Evolutionary conservation across 352 stramenopile species (phyloP).

Genomic region (Pythium guiyangense): DNA sequence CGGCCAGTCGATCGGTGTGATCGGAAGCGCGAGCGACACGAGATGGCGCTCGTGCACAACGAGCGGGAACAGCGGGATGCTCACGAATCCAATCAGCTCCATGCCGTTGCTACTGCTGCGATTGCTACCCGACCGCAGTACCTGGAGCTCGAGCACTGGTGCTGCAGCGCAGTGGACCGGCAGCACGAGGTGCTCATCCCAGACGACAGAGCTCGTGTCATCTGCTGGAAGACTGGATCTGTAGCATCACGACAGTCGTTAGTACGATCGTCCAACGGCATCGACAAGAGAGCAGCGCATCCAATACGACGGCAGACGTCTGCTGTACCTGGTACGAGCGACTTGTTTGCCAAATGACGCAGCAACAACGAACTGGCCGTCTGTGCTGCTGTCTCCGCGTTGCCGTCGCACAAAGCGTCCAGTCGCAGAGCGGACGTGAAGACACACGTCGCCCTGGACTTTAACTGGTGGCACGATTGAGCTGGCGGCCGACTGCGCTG

Average conservation of each 20-base stretch:
- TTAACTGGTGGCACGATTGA: neutral
- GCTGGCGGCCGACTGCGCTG: neutral
- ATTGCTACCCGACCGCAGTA: constrained; percentile 6
- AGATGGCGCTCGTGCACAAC: constrained; percentile 23
- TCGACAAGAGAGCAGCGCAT: neutral
- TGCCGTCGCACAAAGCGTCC: constrained; percentile 3
- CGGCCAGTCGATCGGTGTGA: neutral
- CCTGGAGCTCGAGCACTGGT: constrained; percentile 19
- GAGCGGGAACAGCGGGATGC: constrained; percentile 23
- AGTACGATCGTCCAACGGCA: no score
- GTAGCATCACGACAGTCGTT: neutral
- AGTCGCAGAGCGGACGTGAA: constrained; percentile 3
- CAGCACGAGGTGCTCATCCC: constrained; percentile 32
- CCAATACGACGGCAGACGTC: neutral
- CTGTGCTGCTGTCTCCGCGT: neutral
- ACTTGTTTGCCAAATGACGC: neutral
- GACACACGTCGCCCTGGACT: constrained; percentile 3
- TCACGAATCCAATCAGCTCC: constrained; percentile 19
- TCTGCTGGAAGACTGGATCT: neutral
- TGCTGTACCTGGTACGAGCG: constrained; percentile 3
- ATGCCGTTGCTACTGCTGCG: neutral
- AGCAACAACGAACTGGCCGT: constrained; percentile 1
- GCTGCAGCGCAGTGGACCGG: constrained; percentile 7
- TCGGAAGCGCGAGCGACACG: constrained; percentile 23
- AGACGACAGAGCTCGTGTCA: constrained; percentile 11